These are phyloP conservation scores for Tephrocybe sp. DNA, from an alignment of 768 basidiomycete species.

Conservation along the genomic window DNA sequence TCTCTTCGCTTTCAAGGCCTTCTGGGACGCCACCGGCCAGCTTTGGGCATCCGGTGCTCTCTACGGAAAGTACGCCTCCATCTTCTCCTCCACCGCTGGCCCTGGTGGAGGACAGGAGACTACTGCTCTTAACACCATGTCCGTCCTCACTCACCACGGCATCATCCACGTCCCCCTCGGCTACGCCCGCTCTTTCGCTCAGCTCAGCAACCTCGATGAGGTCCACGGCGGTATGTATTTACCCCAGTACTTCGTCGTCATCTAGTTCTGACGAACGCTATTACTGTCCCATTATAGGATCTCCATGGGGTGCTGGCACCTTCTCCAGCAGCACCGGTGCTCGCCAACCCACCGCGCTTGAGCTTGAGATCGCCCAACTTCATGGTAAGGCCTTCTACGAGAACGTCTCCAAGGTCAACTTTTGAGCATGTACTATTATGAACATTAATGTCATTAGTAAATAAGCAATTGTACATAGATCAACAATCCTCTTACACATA, in stretches of 20 bases:
- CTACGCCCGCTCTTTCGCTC: conserved; percentile 45
- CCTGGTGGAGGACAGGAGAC: conserved; percentile 80
- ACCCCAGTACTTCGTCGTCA: neutral
- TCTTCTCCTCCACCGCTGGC: conserved; percentile 72
- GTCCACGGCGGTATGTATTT: conserved; percentile 59
- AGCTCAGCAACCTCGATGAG: conserved; percentile 41
- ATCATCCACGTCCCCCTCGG: conserved; percentile 73
- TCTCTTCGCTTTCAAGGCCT: conserved; percentile 37
- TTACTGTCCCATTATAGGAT: conserved; percentile 38
- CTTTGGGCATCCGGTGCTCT: conserved; percentile 62
- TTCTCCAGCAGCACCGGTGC: conserved; percentile 51
- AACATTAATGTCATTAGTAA: neutral
- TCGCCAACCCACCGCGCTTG: conserved; percentile 57
- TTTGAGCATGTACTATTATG: conserved; percentile 9
- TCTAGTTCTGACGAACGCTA: neutral
- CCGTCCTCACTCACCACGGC: conserved; percentile 70
- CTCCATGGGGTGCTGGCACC: conserved; percentile 82
- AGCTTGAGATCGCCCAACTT: conserved; percentile 52
- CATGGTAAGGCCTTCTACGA: conserved; percentile 60
- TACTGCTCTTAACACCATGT: conserved; percentile 49
- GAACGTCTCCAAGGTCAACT: conserved; percentile 39
- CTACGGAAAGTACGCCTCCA: conserved; percentile 70
- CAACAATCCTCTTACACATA: neutral
- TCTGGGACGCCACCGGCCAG: conserved; percentile 77
- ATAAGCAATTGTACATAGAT: neutral